Conservation (phyloP, 768 basidiomycete genomes). For the Hypsizygus marmoreus region DNA sequence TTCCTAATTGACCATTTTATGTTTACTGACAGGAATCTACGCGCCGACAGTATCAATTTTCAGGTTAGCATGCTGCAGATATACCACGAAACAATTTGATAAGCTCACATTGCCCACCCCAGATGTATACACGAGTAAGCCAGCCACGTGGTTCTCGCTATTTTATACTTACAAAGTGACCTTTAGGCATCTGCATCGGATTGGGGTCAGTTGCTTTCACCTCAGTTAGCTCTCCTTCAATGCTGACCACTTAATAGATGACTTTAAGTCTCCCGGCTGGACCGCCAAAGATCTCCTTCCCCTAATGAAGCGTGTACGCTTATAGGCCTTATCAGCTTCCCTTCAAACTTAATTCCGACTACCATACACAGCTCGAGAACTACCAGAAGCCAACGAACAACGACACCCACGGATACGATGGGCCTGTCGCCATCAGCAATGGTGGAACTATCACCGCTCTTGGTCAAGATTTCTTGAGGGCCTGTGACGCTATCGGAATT, state of each 20-base stretch:
- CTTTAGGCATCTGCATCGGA: conserved; percentile 65
- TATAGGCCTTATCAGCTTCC: neutral
- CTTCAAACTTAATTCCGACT: neutral
- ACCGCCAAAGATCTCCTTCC: conserved; percentile 67
- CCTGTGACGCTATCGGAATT: conserved; percentile 58
- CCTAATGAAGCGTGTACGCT: conserved; percentile 64
- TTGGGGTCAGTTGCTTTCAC: conserved; percentile 48
- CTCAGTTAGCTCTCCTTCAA: neutral
- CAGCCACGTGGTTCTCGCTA: neutral
- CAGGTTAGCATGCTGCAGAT: conserved; percentile 36
- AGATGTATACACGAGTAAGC: conserved; percentile 69
- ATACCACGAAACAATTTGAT: neutral
- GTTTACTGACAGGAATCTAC: conserved; percentile 1
- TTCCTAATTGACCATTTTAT: neutral
- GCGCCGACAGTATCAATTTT: conserved; percentile 63
- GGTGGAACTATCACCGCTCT: conserved; percentile 64
- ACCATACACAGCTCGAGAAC: conserved; percentile 61
- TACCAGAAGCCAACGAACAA: conserved; percentile 75
- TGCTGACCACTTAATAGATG: conserved; percentile 45
- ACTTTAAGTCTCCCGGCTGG: conserved; percentile 75
- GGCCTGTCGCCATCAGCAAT: conserved; percentile 74
- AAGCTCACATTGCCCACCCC: neutral
- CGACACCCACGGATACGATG: conserved; percentile 68
- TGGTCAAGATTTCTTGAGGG: conserved; percentile 71
- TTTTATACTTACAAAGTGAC: neutral